Base-by-base conservation (phyloP, 164 flowering plant genomes). In the Tetrastigma voinierianum region DNA sequence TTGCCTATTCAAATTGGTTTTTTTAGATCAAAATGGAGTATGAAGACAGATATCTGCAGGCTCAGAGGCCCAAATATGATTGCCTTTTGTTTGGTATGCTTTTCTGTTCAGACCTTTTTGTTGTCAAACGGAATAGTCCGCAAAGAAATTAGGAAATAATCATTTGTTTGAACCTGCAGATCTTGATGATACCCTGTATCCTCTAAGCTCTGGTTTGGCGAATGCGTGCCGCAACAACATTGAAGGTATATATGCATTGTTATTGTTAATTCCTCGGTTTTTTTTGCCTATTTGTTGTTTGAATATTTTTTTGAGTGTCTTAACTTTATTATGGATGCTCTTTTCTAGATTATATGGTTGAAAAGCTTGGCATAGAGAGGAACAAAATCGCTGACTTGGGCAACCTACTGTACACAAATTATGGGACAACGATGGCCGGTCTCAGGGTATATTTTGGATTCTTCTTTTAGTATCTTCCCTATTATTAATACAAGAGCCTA, bases 381-480 rank as follows among this genome's bases (percentile, higher is more conserved):
- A 67, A 74, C 69, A 77, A 81, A 65, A 76, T 87, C 53, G 64
- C 61, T 9, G 77, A 72, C 15, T 57, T 82, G 76, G 65, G 84
- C 21, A 71, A 81, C 64, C 49, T 78, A 2, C 69, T 84, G 58
- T 87, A 87, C 81, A 87, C 83, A 74, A 77, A 84, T 49, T 84
- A 88, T 67, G 90, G 90, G 59, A 88, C 93, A 20, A 88, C 93
- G 46, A 86, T 88, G 93, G 90, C 93, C 54, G 93, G 93, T 52
- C 90, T 88, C 32, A 77, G 86, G 81, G 93, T 87, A 86, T 64
- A 76, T 7, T 18, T n/a, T 64, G 44, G n/a, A 59, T 16, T 46
- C 18, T 51, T 65, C 11, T 7, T 47, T 10, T 59, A 46, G 15
- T 40, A 1, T 59, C 19, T 59, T 48, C 12, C 6, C 6, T 32